A percentile compares a stretch with the other conserved stretches of the same genome.
Conservation (phyloP, 192 early-diverging fungal genomes). For the Spinellus fusiger region DNA sequence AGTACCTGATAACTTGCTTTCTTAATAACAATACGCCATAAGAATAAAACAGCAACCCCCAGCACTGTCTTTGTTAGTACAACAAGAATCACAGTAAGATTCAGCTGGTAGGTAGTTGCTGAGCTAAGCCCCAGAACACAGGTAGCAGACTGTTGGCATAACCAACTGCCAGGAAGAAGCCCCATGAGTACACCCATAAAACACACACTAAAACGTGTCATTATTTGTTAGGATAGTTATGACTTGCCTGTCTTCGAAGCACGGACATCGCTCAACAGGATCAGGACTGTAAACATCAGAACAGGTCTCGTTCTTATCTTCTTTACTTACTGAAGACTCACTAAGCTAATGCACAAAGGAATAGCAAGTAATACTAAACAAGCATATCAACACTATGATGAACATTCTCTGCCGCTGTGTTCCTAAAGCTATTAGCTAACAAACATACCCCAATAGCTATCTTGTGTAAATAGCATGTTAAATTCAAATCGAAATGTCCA, state of each 20-base stretch:
- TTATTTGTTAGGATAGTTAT: background rate
- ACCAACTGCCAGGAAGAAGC: constrained; percentile 52
- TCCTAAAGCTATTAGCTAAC: background rate
- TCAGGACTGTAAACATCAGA: constrained; percentile 39
- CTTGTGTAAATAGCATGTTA: constrained; percentile 26
- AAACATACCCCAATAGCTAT: constrained; percentile 35
- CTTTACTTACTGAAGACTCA: constrained; percentile 28
- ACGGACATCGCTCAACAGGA: constrained; percentile 67
- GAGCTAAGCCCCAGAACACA: constrained; percentile 6
- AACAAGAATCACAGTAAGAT: background rate
- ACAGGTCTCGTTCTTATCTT: background rate
- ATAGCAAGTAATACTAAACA: constrained; percentile 27
- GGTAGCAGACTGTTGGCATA: constrained; percentile 11
- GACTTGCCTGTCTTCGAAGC: constrained; percentile 59
- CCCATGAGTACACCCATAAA: constrained; percentile 61
- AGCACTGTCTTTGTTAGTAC: constrained; percentile 11
- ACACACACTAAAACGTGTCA: constrained; percentile 33
- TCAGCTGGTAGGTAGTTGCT: background rate
- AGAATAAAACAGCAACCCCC: constrained; percentile 44
- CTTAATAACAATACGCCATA: constrained; percentile 46
- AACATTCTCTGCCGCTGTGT: background rate
- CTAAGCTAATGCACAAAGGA: constrained; percentile 24
- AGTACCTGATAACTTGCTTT: constrained; percentile 39
- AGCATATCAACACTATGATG: constrained; percentile 22
- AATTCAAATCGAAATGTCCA: constrained; percentile 42